Evolutionary conservation across 2,329 filamentous ascomycete species (phyloP), one percentile per base, ranked within the genome.

Genomic region (Colletotrichum lini): DNA sequence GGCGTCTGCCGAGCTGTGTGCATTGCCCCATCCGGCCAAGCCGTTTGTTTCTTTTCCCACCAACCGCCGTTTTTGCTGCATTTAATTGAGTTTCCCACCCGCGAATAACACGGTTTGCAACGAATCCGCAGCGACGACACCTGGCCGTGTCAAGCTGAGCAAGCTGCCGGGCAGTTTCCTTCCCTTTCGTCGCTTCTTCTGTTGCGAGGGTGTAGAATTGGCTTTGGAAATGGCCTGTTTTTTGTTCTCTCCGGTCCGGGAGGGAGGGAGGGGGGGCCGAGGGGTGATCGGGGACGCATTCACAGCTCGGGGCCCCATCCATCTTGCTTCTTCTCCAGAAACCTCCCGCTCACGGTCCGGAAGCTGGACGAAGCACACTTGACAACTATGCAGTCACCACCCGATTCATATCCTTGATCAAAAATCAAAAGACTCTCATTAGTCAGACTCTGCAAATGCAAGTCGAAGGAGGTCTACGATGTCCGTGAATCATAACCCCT

Each of bases 401-500:
- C 18, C n/a, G 9, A 10, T 12, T 6, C 2, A 35, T 15, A 2
- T 40, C 8, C 3, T 42, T 50, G 45, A 16, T 18, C 59, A 21
- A 23, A 40, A 26, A 2, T 23, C 10, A 40, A 23, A 26, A 23
- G 12, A 21, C 30, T n/a, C 49, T 30, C 23, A 30, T 63, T 44
- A 16, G 38, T 35, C 45, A 2, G 6, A 16, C 49, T 12, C 38
- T 30, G 16, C 16, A 9, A 15, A 8, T 30, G 16, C 16, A 9
- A 15, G 13, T 13, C 12, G n/a, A 44, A 2, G 38, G 35, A 35
- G 15, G 18, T 21, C 38, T 23, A n/a, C 21, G 13, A 13, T 4
- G 49, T 40, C 60, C 49, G 30, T 45, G 16, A 30, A 44, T 63
- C 60, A 54, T 54, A n/a, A 21, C 18, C 44, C 49, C 30, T 54